phyloP scores from a whole-genome alignment of 2,329 filamentous ascomycete genomes.

The Pestalotiopsis sp. region DNA sequence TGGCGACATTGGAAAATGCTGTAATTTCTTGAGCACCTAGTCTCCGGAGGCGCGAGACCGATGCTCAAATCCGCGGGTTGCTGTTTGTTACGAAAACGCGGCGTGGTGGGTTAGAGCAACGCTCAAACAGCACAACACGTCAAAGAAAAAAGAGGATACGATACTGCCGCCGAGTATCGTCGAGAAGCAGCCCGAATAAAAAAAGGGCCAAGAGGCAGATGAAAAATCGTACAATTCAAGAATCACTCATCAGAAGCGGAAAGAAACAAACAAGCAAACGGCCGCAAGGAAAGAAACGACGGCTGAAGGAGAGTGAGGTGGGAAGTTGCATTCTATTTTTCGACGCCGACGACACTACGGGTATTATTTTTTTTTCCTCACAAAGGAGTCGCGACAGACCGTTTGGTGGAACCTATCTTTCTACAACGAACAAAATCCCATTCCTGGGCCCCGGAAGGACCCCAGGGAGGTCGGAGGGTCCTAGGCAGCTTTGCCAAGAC shows the following conservation, averaged over 20 bases:
- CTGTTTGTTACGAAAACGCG: neutral
- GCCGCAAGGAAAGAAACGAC: neutral
- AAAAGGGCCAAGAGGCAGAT: neutral
- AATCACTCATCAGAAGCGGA: neutral
- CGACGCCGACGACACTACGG: neutral
- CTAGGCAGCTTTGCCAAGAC: slow-evolving; percentile 7
- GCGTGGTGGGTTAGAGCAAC: neutral
- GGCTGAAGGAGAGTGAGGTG: neutral
- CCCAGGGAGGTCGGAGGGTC: neutral
- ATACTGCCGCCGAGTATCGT: neutral
- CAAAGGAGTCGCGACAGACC: neutral
- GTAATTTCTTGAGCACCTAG: neutral
- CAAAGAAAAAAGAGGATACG: neutral
- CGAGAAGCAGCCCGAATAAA: neutral
- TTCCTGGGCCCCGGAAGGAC: neutral
- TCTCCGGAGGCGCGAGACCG: neutral
- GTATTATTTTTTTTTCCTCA: neutral
- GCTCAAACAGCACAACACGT: neutral
- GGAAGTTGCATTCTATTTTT: neutral
- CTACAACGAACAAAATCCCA: neutral
- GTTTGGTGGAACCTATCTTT: slow-evolving; percentile 1
- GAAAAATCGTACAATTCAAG: neutral
- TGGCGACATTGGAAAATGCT: neutral
- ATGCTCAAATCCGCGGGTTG: neutral
- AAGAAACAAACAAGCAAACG: neutral